phyloP scores from a whole-genome alignment of 164 flowering plant species.

The Macadamia tetraphylla region DNA sequence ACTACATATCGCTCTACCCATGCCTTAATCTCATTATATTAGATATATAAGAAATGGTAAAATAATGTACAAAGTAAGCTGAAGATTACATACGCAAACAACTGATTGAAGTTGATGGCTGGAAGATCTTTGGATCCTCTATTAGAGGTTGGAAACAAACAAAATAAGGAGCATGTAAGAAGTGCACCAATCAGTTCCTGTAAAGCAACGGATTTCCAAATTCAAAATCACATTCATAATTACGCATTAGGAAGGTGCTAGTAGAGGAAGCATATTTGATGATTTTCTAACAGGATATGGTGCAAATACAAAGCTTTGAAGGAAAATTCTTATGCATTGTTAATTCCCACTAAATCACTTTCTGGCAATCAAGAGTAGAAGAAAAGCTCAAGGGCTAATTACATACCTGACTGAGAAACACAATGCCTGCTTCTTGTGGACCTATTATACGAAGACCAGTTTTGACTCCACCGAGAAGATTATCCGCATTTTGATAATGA shows the following conservation, averaged over 20 bases:
- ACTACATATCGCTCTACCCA: too few species aligned
- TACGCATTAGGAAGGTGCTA: neutral
- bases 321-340: too few species aligned
- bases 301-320: neutral
- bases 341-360: too few species aligned
- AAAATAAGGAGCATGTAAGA: conserved; percentile 83
- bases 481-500: conserved; percentile 54
- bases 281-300: neutral
- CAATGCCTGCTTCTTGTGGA: conserved; percentile 66
- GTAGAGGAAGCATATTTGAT: neutral
- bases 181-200: conserved; percentile 89
- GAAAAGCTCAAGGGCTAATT: neutral
- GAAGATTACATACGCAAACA: conserved; percentile 73
- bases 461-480: conserved; percentile 16
- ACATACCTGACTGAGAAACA: conserved; percentile 71
- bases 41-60: neutral
- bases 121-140: conserved; percentile 70
- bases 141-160: conserved; percentile 58
- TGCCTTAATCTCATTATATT: neutral
- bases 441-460: conserved; percentile 62
- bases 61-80: conserved; percentile 13
- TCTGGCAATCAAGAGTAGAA: too few species aligned
- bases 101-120: conserved; percentile 68
- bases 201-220: conserved; percentile 10
- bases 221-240: neutral